These are phyloP conservation scores for Exophiala oligosperma DNA, from an alignment of 2,329 filamentous ascomycete species.

Conservation along the genomic window DNA sequence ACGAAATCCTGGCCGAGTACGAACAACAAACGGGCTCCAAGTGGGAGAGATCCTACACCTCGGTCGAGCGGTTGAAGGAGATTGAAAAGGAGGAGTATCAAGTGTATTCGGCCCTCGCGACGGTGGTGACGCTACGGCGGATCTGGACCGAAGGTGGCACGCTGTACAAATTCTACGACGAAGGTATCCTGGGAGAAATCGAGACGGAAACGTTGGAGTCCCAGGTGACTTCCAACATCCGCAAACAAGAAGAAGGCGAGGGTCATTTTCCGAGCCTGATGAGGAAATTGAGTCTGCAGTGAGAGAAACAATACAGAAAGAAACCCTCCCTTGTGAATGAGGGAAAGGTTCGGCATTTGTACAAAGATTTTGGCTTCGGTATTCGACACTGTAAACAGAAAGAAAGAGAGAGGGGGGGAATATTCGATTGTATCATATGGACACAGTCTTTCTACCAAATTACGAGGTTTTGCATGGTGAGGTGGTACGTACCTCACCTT, in stretches of 20 bases:
- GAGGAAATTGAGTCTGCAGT: constrained; percentile 25
- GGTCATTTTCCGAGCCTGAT: constrained; percentile 28
- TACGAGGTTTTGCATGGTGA: no score
- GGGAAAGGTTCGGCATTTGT: no score
- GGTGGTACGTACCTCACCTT: no score
- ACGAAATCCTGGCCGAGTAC: constrained; percentile 65
- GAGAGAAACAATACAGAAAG: neutral
- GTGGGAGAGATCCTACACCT: constrained; percentile 57
- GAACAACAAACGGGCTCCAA: constrained; percentile 61
- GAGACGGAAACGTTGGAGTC: constrained; percentile 55
- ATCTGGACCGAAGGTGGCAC: constrained; percentile 76
- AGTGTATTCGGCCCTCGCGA: constrained; percentile 52
- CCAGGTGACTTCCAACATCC: constrained; percentile 28
- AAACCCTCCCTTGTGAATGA: no score
- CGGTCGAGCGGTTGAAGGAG: constrained; percentile 55
- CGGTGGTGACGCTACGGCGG: constrained; percentile 60
- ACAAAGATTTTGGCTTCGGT: no score
- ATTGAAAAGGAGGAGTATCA: constrained; percentile 63
- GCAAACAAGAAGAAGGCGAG: constrained; percentile 28
- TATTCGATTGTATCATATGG: no score
- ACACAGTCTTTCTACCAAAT: no score
- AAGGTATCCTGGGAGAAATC: constrained; percentile 57
- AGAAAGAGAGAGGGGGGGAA: no score
- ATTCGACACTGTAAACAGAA: no score
- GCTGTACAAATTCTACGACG: constrained; percentile 68